Conservation (phyloP, 2,329 filamentous ascomycete genomes). For the Colletotrichum eremochloae region DNA sequence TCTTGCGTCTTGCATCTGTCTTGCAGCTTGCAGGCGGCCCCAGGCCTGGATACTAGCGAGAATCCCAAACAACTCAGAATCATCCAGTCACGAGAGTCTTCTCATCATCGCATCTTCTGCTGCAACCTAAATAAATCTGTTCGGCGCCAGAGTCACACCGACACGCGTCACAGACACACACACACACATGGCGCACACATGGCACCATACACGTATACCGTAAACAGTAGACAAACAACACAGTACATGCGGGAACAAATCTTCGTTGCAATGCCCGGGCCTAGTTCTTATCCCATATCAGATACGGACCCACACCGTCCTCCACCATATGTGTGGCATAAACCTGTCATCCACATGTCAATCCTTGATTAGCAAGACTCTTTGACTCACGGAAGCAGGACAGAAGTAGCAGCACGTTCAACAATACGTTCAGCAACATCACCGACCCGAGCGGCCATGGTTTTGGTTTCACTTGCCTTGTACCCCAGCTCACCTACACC, state of each 20-base stretch:
- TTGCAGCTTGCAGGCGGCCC: slow-evolving; percentile 25
- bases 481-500: slow-evolving; percentile 6
- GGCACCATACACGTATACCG: too few relatives aligned
- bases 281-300: slow-evolving; percentile 11
- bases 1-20: slow-evolving; percentile 10
- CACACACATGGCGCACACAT: too few relatives aligned
- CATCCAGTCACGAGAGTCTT: neutral
- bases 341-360: slow-evolving; percentile 25
- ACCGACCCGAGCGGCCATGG: slow-evolving; percentile 7
- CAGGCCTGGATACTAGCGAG: slow-evolving; percentile 28
- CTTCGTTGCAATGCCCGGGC: slow-evolving; percentile 10
- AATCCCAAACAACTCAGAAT: slow-evolving; percentile 8
- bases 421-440: neutral
- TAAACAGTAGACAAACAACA: neutral
- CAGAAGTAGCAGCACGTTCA: neutral
- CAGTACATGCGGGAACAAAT: slow-evolving; percentile 9
- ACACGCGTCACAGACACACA: neutral
- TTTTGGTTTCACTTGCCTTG: slow-evolving; percentile 16
- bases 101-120: neutral
- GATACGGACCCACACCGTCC: slow-evolving; percentile 26
- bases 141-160: neutral
- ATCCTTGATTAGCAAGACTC: slow-evolving; percentile 18
- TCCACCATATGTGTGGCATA: slow-evolving; percentile 26
- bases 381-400: slow-evolving; percentile 1
- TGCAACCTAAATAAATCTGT: neutral